Evolutionary conservation across 495 filamentous ascomycete species (phyloP).

Genomic region (Aspergillus taichungensis): DNA sequence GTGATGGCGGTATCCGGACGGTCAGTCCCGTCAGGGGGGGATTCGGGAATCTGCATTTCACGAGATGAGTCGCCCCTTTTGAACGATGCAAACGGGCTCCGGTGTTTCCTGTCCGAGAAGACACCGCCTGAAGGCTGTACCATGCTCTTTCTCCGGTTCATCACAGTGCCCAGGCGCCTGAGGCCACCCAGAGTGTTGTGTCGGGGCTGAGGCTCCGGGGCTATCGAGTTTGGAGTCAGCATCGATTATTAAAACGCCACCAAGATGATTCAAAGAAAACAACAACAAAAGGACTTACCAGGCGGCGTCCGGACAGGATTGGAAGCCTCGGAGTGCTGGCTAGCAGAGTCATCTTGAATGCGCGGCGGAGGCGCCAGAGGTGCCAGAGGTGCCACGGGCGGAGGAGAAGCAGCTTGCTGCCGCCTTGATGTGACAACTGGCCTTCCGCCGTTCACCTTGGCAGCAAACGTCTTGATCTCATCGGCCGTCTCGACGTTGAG

Average conservation of each 20-base stretch:
- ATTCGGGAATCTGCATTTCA: constrained; percentile 35
- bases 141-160: constrained; percentile 51
- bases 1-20: constrained; percentile 31
- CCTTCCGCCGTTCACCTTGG: constrained; percentile 35
- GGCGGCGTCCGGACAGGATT: constrained; percentile 39
- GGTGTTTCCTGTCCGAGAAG: constrained; percentile 42
- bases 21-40: constrained; percentile 22
- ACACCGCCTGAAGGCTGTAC: constrained; percentile 26
- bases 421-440: constrained; percentile 13
- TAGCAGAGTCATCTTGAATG: constrained; percentile 47
- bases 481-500: constrained; percentile 80
- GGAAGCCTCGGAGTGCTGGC: constrained; percentile 47
- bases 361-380: constrained; percentile 35
- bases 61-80: constrained; percentile 35
- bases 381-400: constrained; percentile 6
- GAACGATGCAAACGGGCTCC: constrained; percentile 44
- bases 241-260: background rate
- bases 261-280: background rate
- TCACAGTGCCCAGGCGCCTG: constrained; percentile 71
- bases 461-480: constrained; percentile 82
- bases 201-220: constrained; percentile 26
- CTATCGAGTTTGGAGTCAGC: background rate
- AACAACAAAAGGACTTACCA: constrained; percentile 22
- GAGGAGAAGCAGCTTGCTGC: constrained; percentile 4
- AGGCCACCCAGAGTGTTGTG: constrained; percentile 42